Evolutionary conservation across 495 filamentous ascomycete genomes (phyloP), one percentile per base, ranked within the genome.

Genomic region (Penicillium riverlandense): DNA sequence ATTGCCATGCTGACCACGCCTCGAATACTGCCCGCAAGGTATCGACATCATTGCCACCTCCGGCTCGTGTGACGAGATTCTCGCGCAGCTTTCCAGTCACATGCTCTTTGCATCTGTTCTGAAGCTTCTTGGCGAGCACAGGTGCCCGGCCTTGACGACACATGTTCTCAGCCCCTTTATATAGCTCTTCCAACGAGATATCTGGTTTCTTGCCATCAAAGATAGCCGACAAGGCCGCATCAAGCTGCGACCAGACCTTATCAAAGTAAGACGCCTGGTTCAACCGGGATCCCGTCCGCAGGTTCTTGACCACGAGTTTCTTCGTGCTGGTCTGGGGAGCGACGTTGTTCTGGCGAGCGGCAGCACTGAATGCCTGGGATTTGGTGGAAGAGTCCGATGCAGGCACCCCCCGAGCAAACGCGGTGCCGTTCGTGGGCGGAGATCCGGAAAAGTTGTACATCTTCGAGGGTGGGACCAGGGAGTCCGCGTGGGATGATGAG

Each of bases 261-360:
- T 82, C 70, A 49, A 91, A 87, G 59, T 94, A 96, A 40, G 77
- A 71, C 48, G 79, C 74, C 30, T 82, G 75, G 49, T 82, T 77
- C 37, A 72, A 62, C 40, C 72, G 71, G 5, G 75, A 62, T 1
- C 76, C 63, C 4, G 72, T 74, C 29, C 84, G 79, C 48, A 95
- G 74, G 55, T 95, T 96, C 75, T 92, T 94, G 41, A 97, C 82
- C 1, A 84, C 75, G 9, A 98, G 75, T 64, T 82, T 90, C 67
- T 85, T 88, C n/a, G 86, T 73, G 14, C 85, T 85, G 7, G 60
- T 66, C 48, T 69, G 61, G 28, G 67, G 69, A 33, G 63, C 67
- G 42, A 70, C 70, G 37, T 65, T 66, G 48, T 52, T 64, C 43
- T 66, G 63, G 16, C 62, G 62, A 7, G 49, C 37, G 22, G 51